phyloP scores from a whole-genome alignment of 257 asterid genomes.

The Nicotiana tomentosiformis region DNA sequence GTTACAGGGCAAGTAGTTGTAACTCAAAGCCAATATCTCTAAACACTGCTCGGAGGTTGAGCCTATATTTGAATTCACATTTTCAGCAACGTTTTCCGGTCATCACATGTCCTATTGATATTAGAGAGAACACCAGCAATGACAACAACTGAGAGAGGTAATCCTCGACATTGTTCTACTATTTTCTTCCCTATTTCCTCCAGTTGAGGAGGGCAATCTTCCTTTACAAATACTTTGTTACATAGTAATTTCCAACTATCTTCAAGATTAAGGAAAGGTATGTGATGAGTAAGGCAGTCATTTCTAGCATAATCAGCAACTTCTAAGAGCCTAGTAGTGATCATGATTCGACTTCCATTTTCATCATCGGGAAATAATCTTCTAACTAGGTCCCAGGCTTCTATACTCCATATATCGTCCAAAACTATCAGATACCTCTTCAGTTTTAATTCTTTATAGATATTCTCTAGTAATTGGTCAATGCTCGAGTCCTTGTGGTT shows the following conservation, averaged over 20 bases:
- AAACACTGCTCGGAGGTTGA: neutral
- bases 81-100: neutral
- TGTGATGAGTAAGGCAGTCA: neutral
- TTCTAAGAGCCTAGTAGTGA: slow-evolving; percentile 6
- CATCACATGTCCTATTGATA: neutral
- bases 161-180: neutral
- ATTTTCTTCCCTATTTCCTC: neutral
- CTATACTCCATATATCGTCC: slow-evolving; percentile 11
- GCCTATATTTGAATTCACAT: neutral
- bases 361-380: slow-evolving; percentile 3
- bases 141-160: neutral
- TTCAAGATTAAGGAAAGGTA: neutral
- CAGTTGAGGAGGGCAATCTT: neutral
- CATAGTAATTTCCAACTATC: slow-evolving; percentile 4
- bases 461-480: neutral
- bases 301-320: neutral
- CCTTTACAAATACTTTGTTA: neutral
- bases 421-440: slow-evolving; percentile 13
- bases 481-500: neutral
- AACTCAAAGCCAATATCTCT: slow-evolving; percentile 4
- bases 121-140: neutral
- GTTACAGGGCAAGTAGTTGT: neutral
- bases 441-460: neutral
- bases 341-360: slow-evolving; percentile 10
- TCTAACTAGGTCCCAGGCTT: neutral